Base-by-base conservation (phyloP, 345 rosid species). In the Brassica nigra region DNA sequence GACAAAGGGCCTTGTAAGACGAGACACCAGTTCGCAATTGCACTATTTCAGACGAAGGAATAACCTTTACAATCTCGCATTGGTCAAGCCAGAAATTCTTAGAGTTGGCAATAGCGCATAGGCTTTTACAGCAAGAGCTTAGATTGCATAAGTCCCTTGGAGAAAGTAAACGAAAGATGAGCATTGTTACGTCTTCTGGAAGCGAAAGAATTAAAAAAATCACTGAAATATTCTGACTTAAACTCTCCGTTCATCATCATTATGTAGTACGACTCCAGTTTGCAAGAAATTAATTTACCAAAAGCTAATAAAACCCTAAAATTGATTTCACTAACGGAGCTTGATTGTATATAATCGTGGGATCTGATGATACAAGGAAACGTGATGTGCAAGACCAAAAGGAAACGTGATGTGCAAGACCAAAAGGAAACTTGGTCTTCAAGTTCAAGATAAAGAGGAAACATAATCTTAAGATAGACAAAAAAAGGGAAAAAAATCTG, bases 161-260 rank as follows among this genome's bases (percentile, higher is more conserved):
- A 1, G 86, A 84, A 57, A 93, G 86, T 67, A 79, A 84, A 42
- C 84, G 87, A 1, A 87, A 87, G 31, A 91, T 71, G 54, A 88
- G 78, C 49, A 84, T 76, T 76, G 90, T 84, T 2, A 90, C 79
- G 69, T 93, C 95, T 83, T 89, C 90, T 4, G 95, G 98, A 36
- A 93, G 81, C 49, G 86, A 85, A 47, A 47, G n/a, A 12, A 12
- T 14, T 5, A 4, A 39, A 39, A 5, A 42, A 42, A 42, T 2
- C 10, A 42, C 49, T 34, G 37, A 5, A 34, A 34, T 34, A 34
- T 34, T 34, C 37, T 5, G 6, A 42, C 49, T 42, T 42, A 42
- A 9, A 42, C 91, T 90, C 86, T 89, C 97, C 7, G 88, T 23
- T 23, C 27, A n/a, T 14, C 6, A 8, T n/a, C 16, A 1, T 34